These are phyloP conservation scores for Paxillus ammoniavirescens DNA, from an alignment of 768 basidiomycete species.

Conservation along the genomic window DNA sequence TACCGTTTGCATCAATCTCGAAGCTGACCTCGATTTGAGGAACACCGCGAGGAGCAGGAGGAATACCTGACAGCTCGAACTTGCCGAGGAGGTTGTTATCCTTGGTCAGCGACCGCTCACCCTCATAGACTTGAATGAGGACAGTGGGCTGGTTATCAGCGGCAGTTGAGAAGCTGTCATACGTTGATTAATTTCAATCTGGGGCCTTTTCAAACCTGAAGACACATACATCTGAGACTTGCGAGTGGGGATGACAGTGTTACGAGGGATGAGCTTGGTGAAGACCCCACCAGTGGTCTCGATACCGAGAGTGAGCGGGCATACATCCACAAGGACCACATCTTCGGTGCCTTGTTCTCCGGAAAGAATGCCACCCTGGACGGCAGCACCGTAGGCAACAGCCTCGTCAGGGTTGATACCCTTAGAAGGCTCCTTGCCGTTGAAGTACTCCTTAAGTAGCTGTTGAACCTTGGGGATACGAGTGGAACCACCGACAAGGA, in stretches of 20 bases:
- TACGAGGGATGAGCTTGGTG: constrained; percentile 95
- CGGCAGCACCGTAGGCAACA: constrained; percentile 97
- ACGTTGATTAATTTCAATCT: not conserved
- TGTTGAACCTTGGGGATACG: constrained; percentile 99
- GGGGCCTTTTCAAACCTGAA: not conserved
- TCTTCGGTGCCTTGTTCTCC: constrained; percentile 90
- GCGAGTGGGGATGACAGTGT: constrained; percentile 97
- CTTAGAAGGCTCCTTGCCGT: constrained; percentile 95
- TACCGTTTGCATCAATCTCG: constrained; percentile 93
- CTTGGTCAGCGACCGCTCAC: constrained; percentile 95
- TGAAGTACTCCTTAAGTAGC: constrained; percentile 96
- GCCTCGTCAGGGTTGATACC: constrained; percentile 99
- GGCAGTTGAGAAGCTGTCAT: constrained; percentile 66
- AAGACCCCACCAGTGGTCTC: constrained; percentile 98
- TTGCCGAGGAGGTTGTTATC: constrained; percentile 98
- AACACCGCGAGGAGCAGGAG: constrained; percentile 93
- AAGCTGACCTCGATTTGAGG: constrained; percentile 98
- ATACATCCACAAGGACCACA: constrained; percentile 94
- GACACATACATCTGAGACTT: constrained; percentile 82
- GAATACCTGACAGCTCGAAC: constrained; percentile 90
- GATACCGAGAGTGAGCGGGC: constrained; percentile 96
- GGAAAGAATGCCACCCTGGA: constrained; percentile 97
- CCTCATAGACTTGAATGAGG: constrained; percentile 96
- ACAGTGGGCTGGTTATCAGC: constrained; percentile 94
- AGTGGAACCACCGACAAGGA: constrained; percentile 95